Percentiles rank a stretch among this genome's conserved stretches.
Evolutionary conservation across 2,329 filamentous ascomycete genomes (phyloP).

Genomic region (Phyllosticta ampelicida): DNA sequence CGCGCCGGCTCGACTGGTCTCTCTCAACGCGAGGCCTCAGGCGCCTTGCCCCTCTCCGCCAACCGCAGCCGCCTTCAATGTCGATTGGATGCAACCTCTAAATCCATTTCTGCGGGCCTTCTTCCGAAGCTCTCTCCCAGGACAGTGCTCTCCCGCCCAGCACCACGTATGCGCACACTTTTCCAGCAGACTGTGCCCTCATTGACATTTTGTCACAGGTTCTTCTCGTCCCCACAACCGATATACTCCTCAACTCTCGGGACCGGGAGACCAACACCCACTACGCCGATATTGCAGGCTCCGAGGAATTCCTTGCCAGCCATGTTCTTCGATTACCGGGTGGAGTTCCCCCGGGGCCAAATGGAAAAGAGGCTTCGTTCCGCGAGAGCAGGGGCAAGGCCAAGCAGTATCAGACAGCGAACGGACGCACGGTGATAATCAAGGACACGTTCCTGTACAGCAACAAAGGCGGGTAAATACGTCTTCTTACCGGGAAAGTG

Average conservation of each 20-base stretch:
- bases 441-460: constrained; percentile 90
- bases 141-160: constrained; percentile 83
- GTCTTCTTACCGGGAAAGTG: constrained; percentile 13
- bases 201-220: constrained; percentile 37
- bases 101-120: constrained; percentile 98
- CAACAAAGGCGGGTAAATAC: constrained; percentile 64
- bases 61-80: constrained; percentile 13
- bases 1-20: constrained; percentile 9
- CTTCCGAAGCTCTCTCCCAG: constrained; percentile 87
- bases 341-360: constrained; percentile 35
- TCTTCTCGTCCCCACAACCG: constrained; percentile 85
- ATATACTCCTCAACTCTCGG: constrained; percentile 76
- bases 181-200: constrained; percentile 8
- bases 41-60: constrained; percentile 7
- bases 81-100: constrained; percentile 86
- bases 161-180: constrained; percentile 53
- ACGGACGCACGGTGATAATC: constrained; percentile 84
- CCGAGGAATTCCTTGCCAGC: constrained; percentile 91
- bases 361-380: constrained; percentile 45
- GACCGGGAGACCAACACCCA: constrained; percentile 73
- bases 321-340: constrained; percentile 82
- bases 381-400: constrained; percentile 87
- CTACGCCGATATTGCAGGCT: constrained; percentile 70
- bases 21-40: constrained; percentile 7
- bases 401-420: constrained; percentile 85